Conservation (phyloP, 2,329 filamentous ascomycete species). For the Neopestalotiopsis rosae region DNA sequence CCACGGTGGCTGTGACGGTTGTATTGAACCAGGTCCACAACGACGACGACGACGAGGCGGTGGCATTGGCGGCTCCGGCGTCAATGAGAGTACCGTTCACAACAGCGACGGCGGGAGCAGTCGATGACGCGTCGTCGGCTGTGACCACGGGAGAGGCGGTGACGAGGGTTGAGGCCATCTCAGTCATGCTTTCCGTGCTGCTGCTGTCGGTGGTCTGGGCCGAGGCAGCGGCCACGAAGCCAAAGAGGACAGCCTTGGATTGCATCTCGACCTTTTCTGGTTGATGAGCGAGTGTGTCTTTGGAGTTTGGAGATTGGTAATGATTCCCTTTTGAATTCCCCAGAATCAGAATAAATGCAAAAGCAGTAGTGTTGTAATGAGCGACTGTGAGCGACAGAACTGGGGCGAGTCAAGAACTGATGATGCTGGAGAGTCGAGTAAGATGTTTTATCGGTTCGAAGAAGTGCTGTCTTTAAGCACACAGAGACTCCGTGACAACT, state of each 20-base stretch:
- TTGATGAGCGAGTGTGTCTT: not conserved
- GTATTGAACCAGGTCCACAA: constrained; percentile 33
- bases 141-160: not conserved
- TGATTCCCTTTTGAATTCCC: not conserved
- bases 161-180: constrained; percentile 10
- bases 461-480: constrained; percentile 26
- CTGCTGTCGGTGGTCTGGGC: constrained; percentile 21
- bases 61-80: not conserved
- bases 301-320: not conserved
- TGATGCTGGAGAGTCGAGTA: not conserved
- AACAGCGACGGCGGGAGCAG: constrained; percentile 20
- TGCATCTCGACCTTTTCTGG: constrained; percentile 32
- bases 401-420: constrained; percentile 20
- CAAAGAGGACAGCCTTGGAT: constrained; percentile 31
- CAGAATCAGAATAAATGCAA: constrained; percentile 15
- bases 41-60: not conserved
- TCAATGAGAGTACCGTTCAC: constrained; percentile 16
- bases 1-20: constrained; percentile 30
- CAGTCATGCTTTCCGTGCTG: not conserved
- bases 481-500: constrained; percentile 20
- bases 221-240: constrained; percentile 31
- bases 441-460: not conserved
- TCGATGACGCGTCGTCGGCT: not conserved
- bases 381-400: constrained; percentile 22
- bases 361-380: constrained; percentile 23